Evolutionary conservation across 495 filamentous ascomycete genomes (phyloP).

Genomic region (Talaromyces stipitatus): DNA sequence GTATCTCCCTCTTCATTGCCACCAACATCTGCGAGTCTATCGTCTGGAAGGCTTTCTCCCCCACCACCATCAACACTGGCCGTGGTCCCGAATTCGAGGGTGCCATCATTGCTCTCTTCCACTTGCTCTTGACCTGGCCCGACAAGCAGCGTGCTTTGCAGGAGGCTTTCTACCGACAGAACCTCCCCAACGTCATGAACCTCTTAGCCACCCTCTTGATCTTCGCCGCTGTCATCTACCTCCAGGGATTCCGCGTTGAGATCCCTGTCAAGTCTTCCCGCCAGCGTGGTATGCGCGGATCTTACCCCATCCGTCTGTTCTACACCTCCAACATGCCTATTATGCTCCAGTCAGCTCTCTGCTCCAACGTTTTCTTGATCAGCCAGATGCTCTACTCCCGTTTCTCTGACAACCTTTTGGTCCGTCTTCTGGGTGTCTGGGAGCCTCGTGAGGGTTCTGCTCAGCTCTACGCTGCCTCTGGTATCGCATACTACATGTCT

Average conservation of each 20-base stretch:
- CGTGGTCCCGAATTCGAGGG: slow-evolving; percentile 99
- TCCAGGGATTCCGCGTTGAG: slow-evolving; percentile 99
- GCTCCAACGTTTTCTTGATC: slow-evolving; percentile 98
- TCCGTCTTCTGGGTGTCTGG: slow-evolving; percentile 95
- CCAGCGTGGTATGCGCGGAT: slow-evolving; percentile 93
- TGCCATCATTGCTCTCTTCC: slow-evolving; percentile 96
- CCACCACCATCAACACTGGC: slow-evolving; percentile 98
- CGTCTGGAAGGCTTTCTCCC: slow-evolving; percentile 99
- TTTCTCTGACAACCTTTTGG: slow-evolving; percentile 96
- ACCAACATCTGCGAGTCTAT: slow-evolving; percentile 99
- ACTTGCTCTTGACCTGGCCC: slow-evolving; percentile 95
- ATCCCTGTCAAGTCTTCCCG: slow-evolving; percentile 99
- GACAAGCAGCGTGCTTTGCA: slow-evolving; percentile 96
- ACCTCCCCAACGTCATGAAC: slow-evolving; percentile 99
- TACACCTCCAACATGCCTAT: slow-evolving; percentile 81
- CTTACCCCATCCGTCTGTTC: slow-evolving; percentile 63
- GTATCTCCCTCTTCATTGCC: slow-evolving; percentile 99
- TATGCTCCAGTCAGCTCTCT: slow-evolving; percentile 97
- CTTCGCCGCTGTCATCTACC: slow-evolving; percentile 98
- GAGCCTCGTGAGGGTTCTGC: slow-evolving; percentile 93
- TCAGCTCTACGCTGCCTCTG: slow-evolving; percentile 86
- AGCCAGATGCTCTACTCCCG: slow-evolving; percentile 98
- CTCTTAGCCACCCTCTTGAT: slow-evolving; percentile 85
- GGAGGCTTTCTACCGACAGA: slow-evolving; percentile 99
- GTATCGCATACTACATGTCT: slow-evolving; percentile 99